phyloP scores from a whole-genome alignment of 768 basidiomycete species.

The Flagelloscypha sp. region DNA sequence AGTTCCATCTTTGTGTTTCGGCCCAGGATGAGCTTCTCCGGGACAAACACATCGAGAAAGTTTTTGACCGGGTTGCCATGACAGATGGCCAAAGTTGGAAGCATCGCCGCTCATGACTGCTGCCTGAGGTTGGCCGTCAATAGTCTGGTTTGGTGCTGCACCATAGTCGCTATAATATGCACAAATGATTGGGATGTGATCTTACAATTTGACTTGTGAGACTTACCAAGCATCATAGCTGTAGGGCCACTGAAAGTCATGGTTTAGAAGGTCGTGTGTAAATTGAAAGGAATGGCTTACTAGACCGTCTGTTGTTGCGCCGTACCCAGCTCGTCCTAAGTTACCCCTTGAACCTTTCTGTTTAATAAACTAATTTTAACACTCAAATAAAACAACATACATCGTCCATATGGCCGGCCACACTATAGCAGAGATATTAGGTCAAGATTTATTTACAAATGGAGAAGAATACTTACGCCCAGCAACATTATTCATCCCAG shows the following conservation, averaged over 20 bases:
- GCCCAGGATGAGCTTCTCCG: conserved; percentile 52
- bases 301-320: conserved; percentile 46
- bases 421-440: conserved; percentile 24
- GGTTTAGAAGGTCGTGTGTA: conserved; percentile 3
- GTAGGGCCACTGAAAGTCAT: conserved; percentile 30
- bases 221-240: conserved; percentile 28
- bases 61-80: conserved; percentile 51
- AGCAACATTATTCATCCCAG: conserved; percentile 32
- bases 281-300: conserved; percentile 26
- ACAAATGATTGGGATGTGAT: conserved; percentile 26
- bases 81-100: conserved; percentile 19
- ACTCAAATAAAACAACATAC: conserved; percentile 11
- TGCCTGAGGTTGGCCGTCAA: conserved; percentile 33
- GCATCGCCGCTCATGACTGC: conserved; percentile 27
- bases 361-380: background rate
- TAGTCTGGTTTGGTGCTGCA: conserved; percentile 45
- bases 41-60: conserved; percentile 52
- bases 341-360: conserved; percentile 40
- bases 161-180: conserved; percentile 49
- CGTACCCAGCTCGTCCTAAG: conserved; percentile 43
- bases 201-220: conserved; percentile 4
- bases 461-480: conserved; percentile 11
- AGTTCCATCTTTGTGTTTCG: conserved; percentile 35
- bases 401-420: conserved; percentile 52
- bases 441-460: conserved; percentile 6